These are phyloP conservation scores for Epichloe glyceriae DNA, from an alignment of 2,329 filamentous ascomycete genomes.

Conservation along the genomic window DNA sequence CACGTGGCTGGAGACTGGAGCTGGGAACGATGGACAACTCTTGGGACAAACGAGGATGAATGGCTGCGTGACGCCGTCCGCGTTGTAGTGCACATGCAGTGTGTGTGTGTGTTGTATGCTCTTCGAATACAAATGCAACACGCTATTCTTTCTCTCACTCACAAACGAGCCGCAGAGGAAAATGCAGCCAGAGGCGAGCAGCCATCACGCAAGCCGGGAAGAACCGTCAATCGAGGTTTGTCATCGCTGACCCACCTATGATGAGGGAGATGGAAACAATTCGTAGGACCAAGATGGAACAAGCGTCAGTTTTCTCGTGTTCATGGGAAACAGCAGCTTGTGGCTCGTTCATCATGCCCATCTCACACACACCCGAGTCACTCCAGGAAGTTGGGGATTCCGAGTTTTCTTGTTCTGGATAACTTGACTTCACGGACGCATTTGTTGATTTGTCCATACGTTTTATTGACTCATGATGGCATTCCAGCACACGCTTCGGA, in stretches of 20 bases:
- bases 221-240: background rate
- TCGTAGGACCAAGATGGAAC: background rate
- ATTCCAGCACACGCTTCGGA: background rate
- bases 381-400: background rate
- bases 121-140: background rate
- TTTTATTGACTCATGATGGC: background rate
- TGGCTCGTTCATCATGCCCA: background rate
- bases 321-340: too few species aligned
- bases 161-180: too few species aligned
- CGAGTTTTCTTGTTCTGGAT: background rate
- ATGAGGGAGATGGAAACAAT: background rate
- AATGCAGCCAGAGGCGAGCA: background rate
- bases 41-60: background rate
- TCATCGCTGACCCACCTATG: background rate
- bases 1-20: slow-evolving; percentile 2
- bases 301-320: too few species aligned
- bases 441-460: background rate
- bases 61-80: background rate
- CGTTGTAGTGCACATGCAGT: background rate
- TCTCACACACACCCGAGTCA: background rate
- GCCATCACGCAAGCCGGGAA: background rate
- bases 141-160: background rate
- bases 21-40: background rate
- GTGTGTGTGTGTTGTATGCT: background rate
- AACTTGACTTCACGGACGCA: background rate